Percentiles rank a stretch among this genome's conserved stretches.
Evolutionary conservation across 129 eudicot species (phyloP).

Genomic region (Deinandra increscens): DNA sequence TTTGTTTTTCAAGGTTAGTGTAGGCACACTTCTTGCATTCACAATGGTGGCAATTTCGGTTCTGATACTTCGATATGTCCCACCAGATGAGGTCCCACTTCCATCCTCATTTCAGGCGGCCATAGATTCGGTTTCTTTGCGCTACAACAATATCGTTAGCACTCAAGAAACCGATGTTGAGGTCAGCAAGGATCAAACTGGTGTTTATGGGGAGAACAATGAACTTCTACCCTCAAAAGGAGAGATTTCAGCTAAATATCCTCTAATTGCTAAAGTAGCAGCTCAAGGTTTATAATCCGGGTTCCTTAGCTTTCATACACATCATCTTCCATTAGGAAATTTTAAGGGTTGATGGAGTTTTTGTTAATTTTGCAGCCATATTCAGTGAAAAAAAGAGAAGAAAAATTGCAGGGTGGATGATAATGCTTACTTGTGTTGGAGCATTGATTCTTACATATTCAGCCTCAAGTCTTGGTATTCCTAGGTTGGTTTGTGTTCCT

Average conservation of each 20-base stretch:
- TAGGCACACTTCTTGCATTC: conserved; percentile 99
- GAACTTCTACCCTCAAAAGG: conserved; percentile 40
- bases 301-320: conserved; percentile 10
- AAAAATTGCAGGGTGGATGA: conserved; percentile 91
- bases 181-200: conserved; percentile 29
- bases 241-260: conserved; percentile 36
- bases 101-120: conserved; percentile 88
- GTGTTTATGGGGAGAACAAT: conserved; percentile 33
- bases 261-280: conserved; percentile 56
- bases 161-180: conserved; percentile 37
- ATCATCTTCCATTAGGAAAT: neutral
- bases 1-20: conserved; percentile 78
- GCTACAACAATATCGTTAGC: conserved; percentile 32
- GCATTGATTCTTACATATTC: conserved; percentile 69
- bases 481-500: conserved; percentile 49
- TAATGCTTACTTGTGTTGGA: conserved; percentile 76
- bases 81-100: conserved; percentile 93
- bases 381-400: conserved; percentile 61
- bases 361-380: conserved; percentile 38
- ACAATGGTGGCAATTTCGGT: conserved; percentile 94
- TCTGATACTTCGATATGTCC: conserved; percentile 83
- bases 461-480: conserved; percentile 67
- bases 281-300: conserved; percentile 37
- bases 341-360: neutral
- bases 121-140: conserved; percentile 69